Base-by-base conservation (phyloP, 2,329 filamentous ascomycete species). In the Magnaporthiopsis incrustans region DNA sequence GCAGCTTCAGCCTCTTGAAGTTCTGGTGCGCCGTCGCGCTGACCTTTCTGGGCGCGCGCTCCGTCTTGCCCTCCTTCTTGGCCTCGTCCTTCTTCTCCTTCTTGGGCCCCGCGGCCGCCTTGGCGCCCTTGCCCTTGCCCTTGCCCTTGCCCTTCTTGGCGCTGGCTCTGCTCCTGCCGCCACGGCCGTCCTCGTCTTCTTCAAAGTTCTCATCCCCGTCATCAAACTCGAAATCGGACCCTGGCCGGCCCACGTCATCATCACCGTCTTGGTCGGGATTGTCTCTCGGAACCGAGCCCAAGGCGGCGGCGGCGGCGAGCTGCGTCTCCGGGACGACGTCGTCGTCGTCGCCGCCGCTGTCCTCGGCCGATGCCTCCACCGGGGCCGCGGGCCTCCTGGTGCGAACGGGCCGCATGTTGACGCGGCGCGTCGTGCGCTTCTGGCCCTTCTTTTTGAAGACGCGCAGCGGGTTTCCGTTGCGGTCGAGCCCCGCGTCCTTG, bases 401-500 rank as follows among this genome's bases (percentile, higher is more conserved):
- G 64, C 78, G 73, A 0, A 76, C 81, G 2, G 85, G 85, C 67
- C 77, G 80, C 78, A 89, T 90, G 66, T 87, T 92, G 64, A 84
- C 81, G 60, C 82, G 79, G 67, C 87, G 81, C 3, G 91, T 94
- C 64, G 90, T 91, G 66, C 91, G 82, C 79, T 95, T 95, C 73
- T 90, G 84, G 0, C 90, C 90, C 78, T 90, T 91, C 82, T 95
- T 95, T 81, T 93, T 94, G 79, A 84, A 94, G 1, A 85, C 75
- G 63, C 81, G 84, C 53, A 86, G 73, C 2, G 86, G 86, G 67
- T 83, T 79, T 1, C 86, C 86, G 69, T 85, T 77, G n/a, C 78
- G 79, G 63, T 79, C 84, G 15, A 82, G 64, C 26, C 68, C 67
- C n/a, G 75, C 72, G 11, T 60, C 63, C 4, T 73, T 71, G 0